These are phyloP conservation scores for Umbelopsis sp. DNA, from an alignment of 371 early-diverging fungal species.

Conservation along the genomic window DNA sequence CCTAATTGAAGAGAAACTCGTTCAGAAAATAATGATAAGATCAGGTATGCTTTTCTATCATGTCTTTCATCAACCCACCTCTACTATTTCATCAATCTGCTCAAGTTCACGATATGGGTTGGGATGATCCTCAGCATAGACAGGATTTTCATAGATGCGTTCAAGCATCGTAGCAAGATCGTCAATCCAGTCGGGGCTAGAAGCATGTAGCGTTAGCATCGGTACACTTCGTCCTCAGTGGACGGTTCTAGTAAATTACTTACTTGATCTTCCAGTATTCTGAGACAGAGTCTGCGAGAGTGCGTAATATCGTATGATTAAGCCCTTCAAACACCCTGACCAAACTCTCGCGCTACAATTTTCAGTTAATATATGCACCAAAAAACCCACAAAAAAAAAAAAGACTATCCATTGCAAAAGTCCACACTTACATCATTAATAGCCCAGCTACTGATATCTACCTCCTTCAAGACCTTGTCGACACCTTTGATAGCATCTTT, in stretches of 20 bases:
- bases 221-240: background rate
- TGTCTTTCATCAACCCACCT: constrained; percentile 33
- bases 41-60: background rate
- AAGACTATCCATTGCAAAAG: too few relatives aligned
- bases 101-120: constrained; percentile 40
- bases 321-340: constrained; percentile 49
- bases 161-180: constrained; percentile 48
- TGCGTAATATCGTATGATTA: constrained; percentile 42
- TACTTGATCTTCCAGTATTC: constrained; percentile 53
- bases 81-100: constrained; percentile 47
- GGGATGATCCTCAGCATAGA: constrained; percentile 47
- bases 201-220: background rate
- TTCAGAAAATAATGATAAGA: background rate
- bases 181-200: constrained; percentile 45
- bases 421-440: constrained; percentile 52
- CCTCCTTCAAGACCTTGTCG: constrained; percentile 51
- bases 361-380: background rate
- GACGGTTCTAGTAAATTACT: background rate
- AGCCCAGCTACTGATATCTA: constrained; percentile 52
- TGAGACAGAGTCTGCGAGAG: constrained; percentile 41
- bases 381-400: too few relatives aligned
- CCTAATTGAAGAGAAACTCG: constrained; percentile 26
- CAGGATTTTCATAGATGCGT: constrained; percentile 55
- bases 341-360: constrained; percentile 41
- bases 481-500: constrained; percentile 51